A percentile compares a stretch with the other conserved stretches of the same genome.
phyloP scores from a whole-genome alignment of 2,329 filamentous ascomycete genomes.

The Talaromyces amestolkiae region DNA sequence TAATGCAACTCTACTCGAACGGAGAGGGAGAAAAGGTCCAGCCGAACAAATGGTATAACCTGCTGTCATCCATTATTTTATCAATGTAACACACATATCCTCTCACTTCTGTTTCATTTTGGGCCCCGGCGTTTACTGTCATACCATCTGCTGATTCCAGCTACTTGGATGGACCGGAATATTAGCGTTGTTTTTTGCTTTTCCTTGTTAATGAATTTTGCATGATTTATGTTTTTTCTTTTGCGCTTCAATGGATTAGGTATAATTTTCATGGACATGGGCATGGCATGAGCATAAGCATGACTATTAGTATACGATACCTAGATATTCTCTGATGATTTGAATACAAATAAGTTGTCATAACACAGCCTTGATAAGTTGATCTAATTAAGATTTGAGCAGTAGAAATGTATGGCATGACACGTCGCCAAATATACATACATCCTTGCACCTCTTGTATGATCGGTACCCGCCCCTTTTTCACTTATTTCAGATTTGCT shows the following conservation, averaged over 20 bases:
- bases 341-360: background rate
- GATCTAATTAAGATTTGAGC: no score
- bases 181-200: slow-evolving; percentile 1
- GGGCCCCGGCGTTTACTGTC: background rate
- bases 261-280: background rate
- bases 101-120: background rate
- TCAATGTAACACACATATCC: background rate
- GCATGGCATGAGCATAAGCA: slow-evolving; percentile 5
- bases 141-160: background rate
- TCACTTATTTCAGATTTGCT: no score
- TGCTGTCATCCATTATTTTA: background rate
- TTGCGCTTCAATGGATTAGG: background rate
- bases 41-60: slow-evolving; percentile 18
- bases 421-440: no score
- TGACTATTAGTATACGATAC: slow-evolving; percentile 3
- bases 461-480: no score
- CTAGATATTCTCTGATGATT: slow-evolving; percentile 2
- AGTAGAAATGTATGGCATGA: no score
- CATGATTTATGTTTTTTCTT: background rate
- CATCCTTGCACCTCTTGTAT: no score
- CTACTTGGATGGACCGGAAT: slow-evolving; percentile 1
- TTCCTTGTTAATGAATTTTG: background rate
- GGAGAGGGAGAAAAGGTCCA: slow-evolving; percentile 49
- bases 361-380: background rate
- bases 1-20: slow-evolving; percentile 82